Evolutionary conservation across 192 early-diverging fungal species (phyloP).

Genomic region (Entomortierella chlamydospora): DNA sequence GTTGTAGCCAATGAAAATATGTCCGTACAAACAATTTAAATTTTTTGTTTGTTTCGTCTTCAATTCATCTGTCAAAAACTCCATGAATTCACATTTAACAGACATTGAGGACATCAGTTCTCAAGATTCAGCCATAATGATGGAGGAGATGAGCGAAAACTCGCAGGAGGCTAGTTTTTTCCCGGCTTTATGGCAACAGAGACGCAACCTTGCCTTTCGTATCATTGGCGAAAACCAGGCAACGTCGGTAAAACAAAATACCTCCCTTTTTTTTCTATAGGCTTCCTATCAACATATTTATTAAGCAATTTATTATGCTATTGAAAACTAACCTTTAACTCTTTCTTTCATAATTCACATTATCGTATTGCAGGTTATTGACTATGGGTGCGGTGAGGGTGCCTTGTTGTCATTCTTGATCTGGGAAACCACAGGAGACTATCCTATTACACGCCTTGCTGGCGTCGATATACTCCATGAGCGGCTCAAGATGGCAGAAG

Average conservation of each 20-base stretch:
- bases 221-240: slow-evolving; percentile 62
- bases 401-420: slow-evolving; percentile 75
- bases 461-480: slow-evolving; percentile 78
- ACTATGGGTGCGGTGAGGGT: slow-evolving; percentile 91
- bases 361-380: slow-evolving; percentile 68
- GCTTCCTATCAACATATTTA: not conserved
- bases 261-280: not conserved
- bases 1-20: too few relatives aligned
- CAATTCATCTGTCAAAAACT: too few relatives aligned
- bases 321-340: not conserved
- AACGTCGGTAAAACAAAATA: slow-evolving; percentile 54
- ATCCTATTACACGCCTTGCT: slow-evolving; percentile 67
- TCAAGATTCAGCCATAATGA: not conserved
- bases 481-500: slow-evolving; percentile 56
- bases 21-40: too few relatives aligned
- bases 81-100: too few relatives aligned
- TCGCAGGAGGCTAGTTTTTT: slow-evolving; percentile 20
- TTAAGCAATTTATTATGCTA: too few relatives aligned
- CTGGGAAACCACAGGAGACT: slow-evolving; percentile 57
- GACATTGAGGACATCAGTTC: too few relatives aligned
- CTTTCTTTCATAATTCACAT: not conserved
- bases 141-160: not conserved
- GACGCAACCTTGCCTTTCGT: slow-evolving; percentile 70
- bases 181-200: slow-evolving; percentile 89
- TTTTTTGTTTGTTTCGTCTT: too few relatives aligned